Conservation (phyloP, 73 alveolate genomes). For the Symbiodinium pilosum region DNA sequence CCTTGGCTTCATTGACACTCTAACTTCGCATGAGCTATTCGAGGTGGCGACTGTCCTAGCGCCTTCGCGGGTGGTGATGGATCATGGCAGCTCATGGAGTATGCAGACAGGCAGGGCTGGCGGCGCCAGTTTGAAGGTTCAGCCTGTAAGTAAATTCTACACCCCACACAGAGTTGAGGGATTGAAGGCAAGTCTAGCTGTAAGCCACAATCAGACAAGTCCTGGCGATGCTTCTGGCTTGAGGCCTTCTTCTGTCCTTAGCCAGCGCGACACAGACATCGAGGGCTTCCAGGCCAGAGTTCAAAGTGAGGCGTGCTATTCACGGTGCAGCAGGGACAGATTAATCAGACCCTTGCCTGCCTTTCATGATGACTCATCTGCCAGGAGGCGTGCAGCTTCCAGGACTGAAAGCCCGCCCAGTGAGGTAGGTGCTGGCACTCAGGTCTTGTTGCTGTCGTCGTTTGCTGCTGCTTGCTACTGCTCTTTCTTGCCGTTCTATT, state of each 20-base stretch:
- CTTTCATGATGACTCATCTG: no score
- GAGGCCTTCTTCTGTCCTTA: neutral
- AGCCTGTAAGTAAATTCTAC: no score
- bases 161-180: no score
- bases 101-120: neutral
- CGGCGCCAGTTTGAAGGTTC: neutral
- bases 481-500: no score
- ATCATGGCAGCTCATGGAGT: conserved; percentile 18
- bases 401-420: neutral
- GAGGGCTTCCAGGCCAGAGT: conserved; percentile 59
- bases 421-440: neutral
- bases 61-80: neutral
- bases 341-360: no score
- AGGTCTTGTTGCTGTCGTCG: neutral
- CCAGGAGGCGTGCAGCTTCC: conserved; percentile 85
- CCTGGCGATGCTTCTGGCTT: no score
- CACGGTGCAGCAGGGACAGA: no score
- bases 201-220: no score
- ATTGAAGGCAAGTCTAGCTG: no score
- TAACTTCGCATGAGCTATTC: neutral
- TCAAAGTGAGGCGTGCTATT: no score
- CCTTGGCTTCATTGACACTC: neutral
- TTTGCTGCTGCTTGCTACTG: no score
- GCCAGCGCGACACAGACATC: conserved; percentile 73
- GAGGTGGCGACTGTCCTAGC: neutral